These are phyloP conservation scores for Fusarium sp. DNA, from an alignment of 2,329 filamentous ascomycete genomes.

Conservation along the genomic window DNA sequence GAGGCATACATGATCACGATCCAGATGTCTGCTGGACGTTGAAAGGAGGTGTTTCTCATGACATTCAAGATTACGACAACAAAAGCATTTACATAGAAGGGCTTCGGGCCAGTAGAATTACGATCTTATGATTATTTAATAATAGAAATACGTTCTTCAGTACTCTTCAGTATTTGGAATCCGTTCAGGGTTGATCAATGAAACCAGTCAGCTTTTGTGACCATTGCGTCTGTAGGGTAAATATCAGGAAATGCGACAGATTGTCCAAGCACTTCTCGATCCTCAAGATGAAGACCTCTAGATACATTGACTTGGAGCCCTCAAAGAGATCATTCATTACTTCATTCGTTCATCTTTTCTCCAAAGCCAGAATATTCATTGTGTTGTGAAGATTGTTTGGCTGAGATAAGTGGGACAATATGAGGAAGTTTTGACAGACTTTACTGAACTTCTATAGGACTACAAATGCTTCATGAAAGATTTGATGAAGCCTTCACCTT, in stretches of 20 bases:
- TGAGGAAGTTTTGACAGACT: too few species aligned
- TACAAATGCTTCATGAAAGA: too few species aligned
- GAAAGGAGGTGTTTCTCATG: background rate
- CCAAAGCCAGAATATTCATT: too few species aligned
- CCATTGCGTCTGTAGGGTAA: background rate
- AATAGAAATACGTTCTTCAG: background rate
- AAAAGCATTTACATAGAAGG: background rate
- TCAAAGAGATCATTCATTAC: background rate
- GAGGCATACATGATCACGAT: background rate
- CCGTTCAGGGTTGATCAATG: too few species aligned
- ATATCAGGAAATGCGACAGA: background rate
- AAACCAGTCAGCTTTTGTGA: background rate
- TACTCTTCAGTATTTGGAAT: too few species aligned
- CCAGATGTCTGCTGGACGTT: background rate
- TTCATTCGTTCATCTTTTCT: background rate
- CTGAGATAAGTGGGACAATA: fast-evolving
- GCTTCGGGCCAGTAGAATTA: background rate
- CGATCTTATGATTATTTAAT: background rate
- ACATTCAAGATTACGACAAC: background rate
- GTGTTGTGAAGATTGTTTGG: too few species aligned
- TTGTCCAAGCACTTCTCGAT: background rate
- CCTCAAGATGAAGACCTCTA: too few species aligned
- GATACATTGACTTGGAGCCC: background rate
- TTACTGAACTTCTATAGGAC: fast-evolving
- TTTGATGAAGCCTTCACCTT: background rate